Evolutionary conservation across 2,329 filamentous ascomycete genomes (phyloP).

Genomic region (Fusarium sp.): DNA sequence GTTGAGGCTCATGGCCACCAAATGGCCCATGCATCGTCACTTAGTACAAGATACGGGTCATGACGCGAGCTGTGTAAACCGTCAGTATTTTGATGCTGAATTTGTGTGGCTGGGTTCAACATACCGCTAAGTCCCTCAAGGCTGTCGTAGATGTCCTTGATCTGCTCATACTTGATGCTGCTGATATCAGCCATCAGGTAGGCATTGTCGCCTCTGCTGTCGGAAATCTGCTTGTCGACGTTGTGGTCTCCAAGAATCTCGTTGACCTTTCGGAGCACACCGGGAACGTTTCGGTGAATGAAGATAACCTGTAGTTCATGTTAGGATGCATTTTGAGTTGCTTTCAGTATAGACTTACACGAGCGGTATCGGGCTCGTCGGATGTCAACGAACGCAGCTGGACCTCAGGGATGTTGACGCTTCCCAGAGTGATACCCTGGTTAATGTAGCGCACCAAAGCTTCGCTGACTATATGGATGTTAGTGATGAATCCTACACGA

Average conservation of each 20-base stretch:
- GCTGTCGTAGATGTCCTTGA: conserved; percentile 85
- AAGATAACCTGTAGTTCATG: conserved; percentile 75
- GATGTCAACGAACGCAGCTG: conserved; percentile 88
- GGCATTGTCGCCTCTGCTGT: conserved; percentile 92
- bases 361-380: conserved; percentile 88
- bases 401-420: conserved; percentile 97
- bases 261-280: conserved; percentile 94
- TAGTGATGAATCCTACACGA: neutral
- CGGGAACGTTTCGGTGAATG: conserved; percentile 96
- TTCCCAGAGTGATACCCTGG: conserved; percentile 88
- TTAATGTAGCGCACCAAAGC: conserved; percentile 95
- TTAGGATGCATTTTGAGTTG: conserved; percentile 24
- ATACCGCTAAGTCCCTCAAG: conserved; percentile 84
- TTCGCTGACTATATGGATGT: conserved; percentile 71
- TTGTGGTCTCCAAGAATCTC: conserved; percentile 95
- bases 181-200: conserved; percentile 99
- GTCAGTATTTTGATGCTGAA: conserved; percentile 23
- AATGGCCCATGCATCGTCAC: conserved; percentile 18
- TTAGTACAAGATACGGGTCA: conserved; percentile 62
- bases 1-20: conserved; percentile 23
- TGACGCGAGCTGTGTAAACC: conserved; percentile 53
- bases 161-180: conserved; percentile 80
- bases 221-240: conserved; percentile 98
- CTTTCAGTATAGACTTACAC: conserved; percentile 59
- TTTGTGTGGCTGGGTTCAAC: conserved; percentile 46